Conservation (phyloP, 208 protist genomes). For the Crithidia mellificae region DNA sequence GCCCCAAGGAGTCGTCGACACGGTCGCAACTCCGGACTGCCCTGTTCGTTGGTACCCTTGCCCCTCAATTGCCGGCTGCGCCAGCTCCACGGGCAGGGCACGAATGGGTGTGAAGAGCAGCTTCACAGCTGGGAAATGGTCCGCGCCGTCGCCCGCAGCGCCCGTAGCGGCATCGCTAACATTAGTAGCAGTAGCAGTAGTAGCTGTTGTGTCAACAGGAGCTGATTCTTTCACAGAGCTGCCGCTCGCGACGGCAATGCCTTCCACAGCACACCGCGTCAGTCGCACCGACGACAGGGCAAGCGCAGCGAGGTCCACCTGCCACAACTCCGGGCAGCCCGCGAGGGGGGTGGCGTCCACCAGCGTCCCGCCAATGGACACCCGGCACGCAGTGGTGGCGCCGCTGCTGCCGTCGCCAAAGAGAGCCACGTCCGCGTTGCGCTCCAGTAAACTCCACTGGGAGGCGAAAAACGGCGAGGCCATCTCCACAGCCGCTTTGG, state of each 20-base stretch:
- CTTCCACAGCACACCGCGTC: slow-evolving; percentile 26
- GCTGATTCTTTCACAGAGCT: no score
- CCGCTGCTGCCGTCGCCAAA: slow-evolving; percentile 19
- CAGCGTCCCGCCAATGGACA: slow-evolving; percentile 20
- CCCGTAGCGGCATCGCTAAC: neutral
- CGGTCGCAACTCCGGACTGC: neutral
- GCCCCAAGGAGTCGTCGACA: slow-evolving; percentile 18
- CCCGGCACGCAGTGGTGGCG: neutral
- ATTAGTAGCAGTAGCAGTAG: neutral
- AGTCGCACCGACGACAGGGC: slow-evolving; percentile 13
- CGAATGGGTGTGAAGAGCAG: slow-evolving; percentile 30
- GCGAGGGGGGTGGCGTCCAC: slow-evolving; percentile 6
- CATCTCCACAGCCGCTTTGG: slow-evolving; percentile 4
- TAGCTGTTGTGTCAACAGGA: neutral
- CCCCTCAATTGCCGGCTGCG: slow-evolving; percentile 4
- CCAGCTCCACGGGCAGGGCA: slow-evolving; percentile 26
- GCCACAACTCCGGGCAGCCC: slow-evolving; percentile 14
- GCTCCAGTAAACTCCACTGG: slow-evolving; percentile 29
- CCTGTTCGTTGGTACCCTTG: neutral
- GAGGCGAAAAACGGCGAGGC: slow-evolving; percentile 24
- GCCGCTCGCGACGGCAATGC: neutral
- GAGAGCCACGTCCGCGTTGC: slow-evolving; percentile 25
- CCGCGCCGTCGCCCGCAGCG: neutral
- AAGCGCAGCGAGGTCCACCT: slow-evolving; percentile 10
- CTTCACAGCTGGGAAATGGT: neutral